These are phyloP conservation scores for Xylaria sp. DNA, from an alignment of 2,329 filamentous ascomycete genomes.

Conservation along the genomic window DNA sequence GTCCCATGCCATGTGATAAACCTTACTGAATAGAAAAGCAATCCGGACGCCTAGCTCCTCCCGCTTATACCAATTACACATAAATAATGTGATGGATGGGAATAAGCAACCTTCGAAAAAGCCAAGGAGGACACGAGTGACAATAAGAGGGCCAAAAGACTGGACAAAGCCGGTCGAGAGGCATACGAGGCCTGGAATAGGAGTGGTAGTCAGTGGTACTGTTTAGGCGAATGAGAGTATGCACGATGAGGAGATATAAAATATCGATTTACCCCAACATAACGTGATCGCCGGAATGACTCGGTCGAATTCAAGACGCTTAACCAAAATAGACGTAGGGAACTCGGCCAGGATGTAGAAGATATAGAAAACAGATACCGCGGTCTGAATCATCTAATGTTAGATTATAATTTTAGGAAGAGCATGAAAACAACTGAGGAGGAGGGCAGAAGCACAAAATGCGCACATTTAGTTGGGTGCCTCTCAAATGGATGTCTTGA, in stretches of 20 bases:
- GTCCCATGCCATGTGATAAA: too few species aligned
- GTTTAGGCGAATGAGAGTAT: neutral
- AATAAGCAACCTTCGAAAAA: constrained; percentile 48
- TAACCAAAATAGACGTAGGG: constrained; percentile 42
- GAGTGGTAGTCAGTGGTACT: neutral
- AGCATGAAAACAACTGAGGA: neutral
- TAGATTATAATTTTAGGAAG: neutral
- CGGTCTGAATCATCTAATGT: constrained; percentile 34
- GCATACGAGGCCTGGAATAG: constrained; percentile 38
- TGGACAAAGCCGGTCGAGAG: constrained; percentile 45
- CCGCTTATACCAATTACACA: constrained; percentile 49
- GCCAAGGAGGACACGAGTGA: constrained; percentile 45
- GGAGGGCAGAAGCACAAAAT: neutral
- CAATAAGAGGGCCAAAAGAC: constrained; percentile 43
- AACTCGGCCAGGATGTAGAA: constrained; percentile 46
- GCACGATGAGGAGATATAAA: too few species aligned
- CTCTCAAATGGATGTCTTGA: constrained; percentile 39
- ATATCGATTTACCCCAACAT: constrained; percentile 40
- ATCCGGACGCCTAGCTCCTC: constrained; percentile 47
- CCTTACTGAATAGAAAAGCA: constrained; percentile 44
- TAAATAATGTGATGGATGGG: constrained; percentile 45
- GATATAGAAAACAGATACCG: constrained; percentile 44
- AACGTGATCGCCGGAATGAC: constrained; percentile 42
- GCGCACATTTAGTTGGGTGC: constrained; percentile 38
- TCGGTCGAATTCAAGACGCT: constrained; percentile 44